A percentile compares a stretch with the other conserved stretches of the same genome.
These are phyloP conservation scores for Triticum dicoccoides DNA, from an alignment of 176 grass and related monocot species.

Conservation along the genomic window DNA sequence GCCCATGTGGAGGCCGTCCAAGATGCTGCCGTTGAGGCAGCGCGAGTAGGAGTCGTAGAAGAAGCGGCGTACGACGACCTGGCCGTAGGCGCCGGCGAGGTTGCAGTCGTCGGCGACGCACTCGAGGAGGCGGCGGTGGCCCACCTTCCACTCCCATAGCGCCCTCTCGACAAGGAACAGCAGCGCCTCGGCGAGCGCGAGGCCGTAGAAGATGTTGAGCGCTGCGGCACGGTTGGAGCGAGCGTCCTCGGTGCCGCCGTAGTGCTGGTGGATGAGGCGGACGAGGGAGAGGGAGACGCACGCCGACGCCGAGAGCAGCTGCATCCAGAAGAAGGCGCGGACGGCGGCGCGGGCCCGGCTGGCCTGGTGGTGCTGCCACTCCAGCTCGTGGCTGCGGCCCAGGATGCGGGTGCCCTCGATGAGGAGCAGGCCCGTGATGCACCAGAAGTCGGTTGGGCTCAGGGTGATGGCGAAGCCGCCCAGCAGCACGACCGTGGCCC, in stretches of 20 bases:
- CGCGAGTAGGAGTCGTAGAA: slow-evolving; percentile 64
- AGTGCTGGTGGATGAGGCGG: slow-evolving; percentile 53
- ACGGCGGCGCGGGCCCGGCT: slow-evolving; percentile 30
- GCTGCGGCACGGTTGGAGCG: slow-evolving; percentile 33
- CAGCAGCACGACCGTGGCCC: slow-evolving; percentile 70
- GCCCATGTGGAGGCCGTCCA: slow-evolving; percentile 53
- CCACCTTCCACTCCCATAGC: slow-evolving; percentile 56
- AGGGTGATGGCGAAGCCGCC: slow-evolving; percentile 69
- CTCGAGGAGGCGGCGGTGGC: slow-evolving; percentile 36
- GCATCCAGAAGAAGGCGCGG: slow-evolving; percentile 54
- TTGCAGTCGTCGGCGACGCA: slow-evolving; percentile 48
- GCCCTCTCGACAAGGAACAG: slow-evolving; percentile 61
- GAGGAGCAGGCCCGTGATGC: slow-evolving; percentile 45
- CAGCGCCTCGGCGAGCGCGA: slow-evolving; percentile 57
- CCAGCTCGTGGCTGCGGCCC: slow-evolving; percentile 71
- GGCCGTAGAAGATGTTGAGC: slow-evolving; percentile 58
- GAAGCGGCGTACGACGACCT: slow-evolving; percentile 42
- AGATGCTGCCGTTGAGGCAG: slow-evolving; percentile 49
- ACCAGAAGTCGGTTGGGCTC: slow-evolving; percentile 54
- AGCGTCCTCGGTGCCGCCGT: slow-evolving; percentile 30
- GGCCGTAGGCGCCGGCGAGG: slow-evolving; percentile 24
- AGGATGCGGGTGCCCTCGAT: slow-evolving; percentile 52
- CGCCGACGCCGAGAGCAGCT: slow-evolving; percentile 45
- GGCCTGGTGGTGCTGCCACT: slow-evolving; percentile 69
- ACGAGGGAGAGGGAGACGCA: slow-evolving; percentile 53